phyloP scores from a whole-genome alignment of 2,329 filamentous ascomycete species.

The Colletotrichum plurivorum region DNA sequence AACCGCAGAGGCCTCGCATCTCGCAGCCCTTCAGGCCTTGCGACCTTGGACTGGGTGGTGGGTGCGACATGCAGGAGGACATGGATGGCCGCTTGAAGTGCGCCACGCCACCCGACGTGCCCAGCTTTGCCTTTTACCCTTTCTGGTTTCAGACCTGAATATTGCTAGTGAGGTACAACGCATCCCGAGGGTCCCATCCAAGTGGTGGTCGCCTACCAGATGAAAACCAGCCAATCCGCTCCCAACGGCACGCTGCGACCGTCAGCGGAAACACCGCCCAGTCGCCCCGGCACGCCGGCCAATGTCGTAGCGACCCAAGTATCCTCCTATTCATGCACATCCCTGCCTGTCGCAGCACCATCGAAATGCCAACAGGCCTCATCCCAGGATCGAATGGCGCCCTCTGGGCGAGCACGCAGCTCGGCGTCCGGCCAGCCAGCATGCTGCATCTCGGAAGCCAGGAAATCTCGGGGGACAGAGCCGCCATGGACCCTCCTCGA shows the following conservation, averaged over 20 bases:
- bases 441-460: slow-evolving; percentile 38
- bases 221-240: slow-evolving; percentile 2
- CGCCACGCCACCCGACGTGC: slow-evolving; percentile 32
- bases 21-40: slow-evolving; percentile 20
- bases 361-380: slow-evolving; percentile 21
- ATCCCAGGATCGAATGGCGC: slow-evolving; percentile 18
- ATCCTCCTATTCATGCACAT: slow-evolving; percentile 12
- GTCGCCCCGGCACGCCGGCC: slow-evolving; percentile 20
- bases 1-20: slow-evolving; percentile 15
- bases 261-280: slow-evolving; percentile 9
- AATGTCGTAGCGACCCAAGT: slow-evolving; percentile 12
- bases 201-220: neutral
- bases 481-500: slow-evolving; percentile 18
- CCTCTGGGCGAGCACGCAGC: slow-evolving; percentile 22
- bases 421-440: slow-evolving; percentile 11
- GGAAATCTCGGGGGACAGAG: slow-evolving; percentile 23
- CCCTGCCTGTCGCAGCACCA: slow-evolving; percentile 24
- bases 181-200: neutral
- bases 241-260: neutral
- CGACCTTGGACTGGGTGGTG: slow-evolving; percentile 28
- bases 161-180: slow-evolving; percentile 25
- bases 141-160: slow-evolving; percentile 38
- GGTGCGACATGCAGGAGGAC: slow-evolving; percentile 31
- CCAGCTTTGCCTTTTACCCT: slow-evolving; percentile 28
- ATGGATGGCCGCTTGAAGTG: slow-evolving; percentile 36